These are phyloP conservation scores for Exophiala bonariae DNA, from an alignment of 2,329 filamentous ascomycete species.

Conservation along the genomic window DNA sequence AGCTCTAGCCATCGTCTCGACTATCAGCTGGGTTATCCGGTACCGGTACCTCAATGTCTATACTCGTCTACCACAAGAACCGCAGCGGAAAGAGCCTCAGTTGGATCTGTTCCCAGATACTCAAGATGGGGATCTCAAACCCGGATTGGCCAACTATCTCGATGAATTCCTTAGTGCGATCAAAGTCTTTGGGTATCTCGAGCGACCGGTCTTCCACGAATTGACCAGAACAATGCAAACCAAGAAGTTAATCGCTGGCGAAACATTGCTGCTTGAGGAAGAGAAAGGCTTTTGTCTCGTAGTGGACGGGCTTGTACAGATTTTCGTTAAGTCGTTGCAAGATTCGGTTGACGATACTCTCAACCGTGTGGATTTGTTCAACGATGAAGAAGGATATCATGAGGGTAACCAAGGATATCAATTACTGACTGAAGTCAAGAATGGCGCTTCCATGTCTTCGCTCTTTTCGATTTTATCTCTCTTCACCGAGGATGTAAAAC, in stretches of 20 bases:
- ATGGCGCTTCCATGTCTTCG: constrained; percentile 97
- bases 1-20: constrained; percentile 73
- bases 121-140: constrained; percentile 85
- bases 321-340: constrained; percentile 89
- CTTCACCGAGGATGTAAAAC: constrained; percentile 90
- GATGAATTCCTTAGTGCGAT: constrained; percentile 98
- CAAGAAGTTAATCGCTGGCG: constrained; percentile 89
- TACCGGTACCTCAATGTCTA: constrained; percentile 99
- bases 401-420: constrained; percentile 83
- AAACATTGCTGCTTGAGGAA: constrained; percentile 92
- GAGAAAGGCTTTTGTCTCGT: constrained; percentile 98
- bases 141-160: constrained; percentile 90
- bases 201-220: constrained; percentile 95
- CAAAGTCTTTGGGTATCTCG: constrained; percentile 97
- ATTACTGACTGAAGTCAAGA: constrained; percentile 93
- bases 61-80: constrained; percentile 86
- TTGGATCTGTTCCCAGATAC: constrained; percentile 93
- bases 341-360: constrained; percentile 41
- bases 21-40: constrained; percentile 86
- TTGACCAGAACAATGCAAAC: constrained; percentile 98
- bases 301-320: constrained; percentile 93
- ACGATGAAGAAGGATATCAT: constrained; percentile 64
- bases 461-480: constrained; percentile 95
- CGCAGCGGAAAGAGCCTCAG: constrained; percentile 92
- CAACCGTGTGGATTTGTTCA: constrained; percentile 55